These are phyloP conservation scores for Colletotrichum neosansevieriae DNA, from an alignment of 2,329 filamentous ascomycete genomes.

Conservation along the genomic window DNA sequence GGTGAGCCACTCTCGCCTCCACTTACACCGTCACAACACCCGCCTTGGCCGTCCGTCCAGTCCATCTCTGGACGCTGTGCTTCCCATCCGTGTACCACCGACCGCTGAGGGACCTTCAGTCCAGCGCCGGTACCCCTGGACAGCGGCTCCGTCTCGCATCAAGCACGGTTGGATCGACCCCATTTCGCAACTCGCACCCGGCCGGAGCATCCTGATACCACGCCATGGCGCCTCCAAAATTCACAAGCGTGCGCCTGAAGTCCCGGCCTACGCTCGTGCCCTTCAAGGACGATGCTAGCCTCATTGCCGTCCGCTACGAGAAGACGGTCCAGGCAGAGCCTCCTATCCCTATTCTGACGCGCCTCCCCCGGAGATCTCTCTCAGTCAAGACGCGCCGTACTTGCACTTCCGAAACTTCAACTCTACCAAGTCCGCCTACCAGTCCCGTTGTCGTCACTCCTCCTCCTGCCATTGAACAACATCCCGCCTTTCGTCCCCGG, in stretches of 20 bases:
- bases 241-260: slow-evolving; percentile 58
- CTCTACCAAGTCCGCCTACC: slow-evolving; percentile 38
- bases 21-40: slow-evolving; percentile 29
- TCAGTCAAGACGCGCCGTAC: slow-evolving; percentile 35
- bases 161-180: slow-evolving; percentile 34
- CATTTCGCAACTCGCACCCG: slow-evolving; percentile 12
- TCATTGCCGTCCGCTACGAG: slow-evolving; percentile 72
- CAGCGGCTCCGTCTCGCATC: slow-evolving; percentile 2
- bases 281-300: slow-evolving; percentile 62
- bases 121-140: slow-evolving; percentile 3
- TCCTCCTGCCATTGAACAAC: slow-evolving; percentile 59
- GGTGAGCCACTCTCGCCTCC: slow-evolving; percentile 25
- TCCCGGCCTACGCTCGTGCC: slow-evolving; percentile 51
- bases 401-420: slow-evolving; percentile 31
- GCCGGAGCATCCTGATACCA: slow-evolving; percentile 22
- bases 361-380: slow-evolving; percentile 52
- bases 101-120: slow-evolving; percentile 19
- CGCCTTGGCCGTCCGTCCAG: slow-evolving; percentile 25
- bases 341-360: slow-evolving; percentile 65
- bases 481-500: slow-evolving; percentile 62
- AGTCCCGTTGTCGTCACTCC: slow-evolving; percentile 50
- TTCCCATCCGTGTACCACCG: slow-evolving; percentile 11
- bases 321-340: slow-evolving; percentile 69
- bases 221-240: slow-evolving; percentile 54
- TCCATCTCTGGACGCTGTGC: slow-evolving; percentile 15